phyloP scores from a whole-genome alignment of 176 grass and related monocot genomes.

The Juncus effusus region DNA sequence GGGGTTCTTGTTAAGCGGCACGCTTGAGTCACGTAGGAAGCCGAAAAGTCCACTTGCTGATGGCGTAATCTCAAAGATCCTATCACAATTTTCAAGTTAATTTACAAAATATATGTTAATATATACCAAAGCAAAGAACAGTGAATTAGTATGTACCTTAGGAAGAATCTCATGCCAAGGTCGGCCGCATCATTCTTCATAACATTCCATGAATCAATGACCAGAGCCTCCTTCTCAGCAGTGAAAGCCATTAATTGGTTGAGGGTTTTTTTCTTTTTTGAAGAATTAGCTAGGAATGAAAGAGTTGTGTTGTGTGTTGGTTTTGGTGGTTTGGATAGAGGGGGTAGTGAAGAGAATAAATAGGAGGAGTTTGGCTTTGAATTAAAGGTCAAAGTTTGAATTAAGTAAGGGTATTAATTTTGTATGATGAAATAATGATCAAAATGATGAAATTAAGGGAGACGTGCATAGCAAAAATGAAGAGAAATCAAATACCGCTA shows the following conservation, averaged over 20 bases:
- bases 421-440: background rate
- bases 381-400: slow-evolving; percentile 4
- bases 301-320: slow-evolving; percentile 6
- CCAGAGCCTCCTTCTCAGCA: slow-evolving; percentile 34
- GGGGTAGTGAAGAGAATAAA: slow-evolving; percentile 6
- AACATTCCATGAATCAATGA: slow-evolving; percentile 34
- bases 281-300: background rate
- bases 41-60: slow-evolving; percentile 36
- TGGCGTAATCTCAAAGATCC: slow-evolving; percentile 42
- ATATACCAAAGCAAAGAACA: background rate
- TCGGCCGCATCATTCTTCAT: slow-evolving; percentile 31
- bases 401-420: too few species aligned
- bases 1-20: slow-evolving; percentile 34
- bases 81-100: slow-evolving; percentile 1
- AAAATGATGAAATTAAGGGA: slow-evolving; percentile 9
- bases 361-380: slow-evolving; percentile 11
- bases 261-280: background rate
- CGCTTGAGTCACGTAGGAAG: slow-evolving; percentile 31
- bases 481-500: slow-evolving; percentile 7
- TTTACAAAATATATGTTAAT: background rate
- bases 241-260: slow-evolving; percentile 25
- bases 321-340: slow-evolving; percentile 23
- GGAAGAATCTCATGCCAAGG: slow-evolving; percentile 36
- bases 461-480: slow-evolving; percentile 24
- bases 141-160: slow-evolving; percentile 24